Evolutionary conservation across 768 basidiomycete species (phyloP).

Genomic region (Cantharellus anzutake): DNA sequence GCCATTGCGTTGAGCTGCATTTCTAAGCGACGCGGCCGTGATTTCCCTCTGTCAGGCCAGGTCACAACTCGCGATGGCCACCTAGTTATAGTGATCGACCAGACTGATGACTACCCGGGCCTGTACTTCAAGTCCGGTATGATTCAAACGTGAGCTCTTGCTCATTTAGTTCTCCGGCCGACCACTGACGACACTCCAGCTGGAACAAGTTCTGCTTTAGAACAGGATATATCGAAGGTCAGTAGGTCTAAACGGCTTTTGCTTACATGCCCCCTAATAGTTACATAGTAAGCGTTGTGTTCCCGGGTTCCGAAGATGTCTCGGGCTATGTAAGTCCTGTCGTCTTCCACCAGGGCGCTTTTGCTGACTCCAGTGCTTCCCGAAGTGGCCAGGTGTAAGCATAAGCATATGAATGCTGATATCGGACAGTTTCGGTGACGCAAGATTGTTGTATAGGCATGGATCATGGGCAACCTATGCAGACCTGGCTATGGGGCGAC

Average conservation of each 20-base stretch:
- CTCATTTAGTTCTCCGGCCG: not conserved
- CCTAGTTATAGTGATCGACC: slow-evolving; percentile 52
- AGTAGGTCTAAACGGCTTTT: not conserved
- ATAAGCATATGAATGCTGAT: not conserved
- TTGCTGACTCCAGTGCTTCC: not conserved
- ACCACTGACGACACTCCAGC: slow-evolving; percentile 18
- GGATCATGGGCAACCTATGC: slow-evolving; percentile 62
- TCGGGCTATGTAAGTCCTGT: slow-evolving; percentile 4
- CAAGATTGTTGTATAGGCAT: slow-evolving; percentile 17
- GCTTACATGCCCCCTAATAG: not conserved
- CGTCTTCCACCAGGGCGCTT: not conserved
- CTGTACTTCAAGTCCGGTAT: slow-evolving; percentile 26
- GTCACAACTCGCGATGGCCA: slow-evolving; percentile 55
- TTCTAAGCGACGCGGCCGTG: slow-evolving; percentile 30
- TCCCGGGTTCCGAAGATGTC: slow-evolving; percentile 3
- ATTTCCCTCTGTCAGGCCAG: slow-evolving; percentile 19
- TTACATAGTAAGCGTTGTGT: slow-evolving; percentile 4
- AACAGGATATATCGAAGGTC: slow-evolving; percentile 46
- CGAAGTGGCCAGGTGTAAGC: not conserved
- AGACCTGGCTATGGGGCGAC: slow-evolving; percentile 78
- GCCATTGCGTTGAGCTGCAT: not conserved
- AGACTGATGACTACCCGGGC: slow-evolving; percentile 26
- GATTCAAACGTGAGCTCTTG: slow-evolving; percentile 7
- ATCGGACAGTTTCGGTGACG: not conserved
- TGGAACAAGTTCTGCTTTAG: slow-evolving; percentile 96